phyloP scores from a whole-genome alignment of 2,329 filamentous ascomycete species.

The Leptoxyphium fumago region DNA sequence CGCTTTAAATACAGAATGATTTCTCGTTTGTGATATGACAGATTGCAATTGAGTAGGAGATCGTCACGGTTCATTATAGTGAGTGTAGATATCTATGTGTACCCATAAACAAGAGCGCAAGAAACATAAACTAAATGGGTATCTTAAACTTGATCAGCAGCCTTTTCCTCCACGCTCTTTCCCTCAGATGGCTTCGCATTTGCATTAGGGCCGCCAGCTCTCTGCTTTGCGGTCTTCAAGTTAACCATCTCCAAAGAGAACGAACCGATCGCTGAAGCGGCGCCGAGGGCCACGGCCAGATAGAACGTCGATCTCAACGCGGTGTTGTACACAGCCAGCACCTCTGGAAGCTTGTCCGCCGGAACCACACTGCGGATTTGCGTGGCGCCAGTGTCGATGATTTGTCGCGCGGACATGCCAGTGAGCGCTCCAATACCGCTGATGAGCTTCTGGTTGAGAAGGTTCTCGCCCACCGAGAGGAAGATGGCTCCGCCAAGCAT shows the following conservation, averaged over 20 bases:
- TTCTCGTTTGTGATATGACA: no score
- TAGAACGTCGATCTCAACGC: slow-evolving; percentile 46
- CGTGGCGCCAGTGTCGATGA: slow-evolving; percentile 39
- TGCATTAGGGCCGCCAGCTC: neutral
- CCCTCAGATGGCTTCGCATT: neutral
- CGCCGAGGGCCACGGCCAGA: slow-evolving; percentile 41
- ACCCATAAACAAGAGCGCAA: neutral
- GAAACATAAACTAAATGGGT: neutral
- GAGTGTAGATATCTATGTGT: neutral
- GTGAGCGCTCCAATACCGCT: neutral
- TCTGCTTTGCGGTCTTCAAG: neutral
- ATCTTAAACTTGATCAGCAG: neutral
- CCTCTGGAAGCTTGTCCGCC: slow-evolving; percentile 32
- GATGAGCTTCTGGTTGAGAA: slow-evolving; percentile 23
- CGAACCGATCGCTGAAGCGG: slow-evolving; percentile 4
- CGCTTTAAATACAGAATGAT: neutral
- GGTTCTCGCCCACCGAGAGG: slow-evolving; percentile 26
- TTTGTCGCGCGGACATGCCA: slow-evolving; percentile 15
- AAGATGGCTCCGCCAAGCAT: slow-evolving; percentile 29
- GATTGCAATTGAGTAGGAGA: no score
- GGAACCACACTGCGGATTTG: slow-evolving; percentile 42
- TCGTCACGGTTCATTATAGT: no score
- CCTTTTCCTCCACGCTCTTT: neutral
- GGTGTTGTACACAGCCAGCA: slow-evolving; percentile 50
- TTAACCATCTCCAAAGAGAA: neutral